These are phyloP conservation scores for Penicillium palitans DNA, from an alignment of 2,329 filamentous ascomycete genomes.

Conservation along the genomic window DNA sequence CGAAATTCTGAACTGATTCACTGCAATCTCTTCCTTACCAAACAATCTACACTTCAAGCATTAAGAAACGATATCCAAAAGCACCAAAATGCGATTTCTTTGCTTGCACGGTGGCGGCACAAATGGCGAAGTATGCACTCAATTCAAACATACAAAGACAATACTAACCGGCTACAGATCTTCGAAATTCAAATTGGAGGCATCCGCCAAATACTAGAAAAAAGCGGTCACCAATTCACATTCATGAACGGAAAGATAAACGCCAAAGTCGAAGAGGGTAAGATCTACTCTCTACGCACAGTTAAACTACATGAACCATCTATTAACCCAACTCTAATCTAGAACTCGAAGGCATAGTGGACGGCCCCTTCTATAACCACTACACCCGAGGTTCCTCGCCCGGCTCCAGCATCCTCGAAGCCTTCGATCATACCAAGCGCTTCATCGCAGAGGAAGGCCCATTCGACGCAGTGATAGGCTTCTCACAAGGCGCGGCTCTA, in stretches of 20 bases:
- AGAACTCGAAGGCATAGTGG: constrained; percentile 35
- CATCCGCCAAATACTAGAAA: constrained; percentile 28
- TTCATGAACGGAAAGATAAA: constrained; percentile 32
- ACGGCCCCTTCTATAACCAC: constrained; percentile 36
- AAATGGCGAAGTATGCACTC: constrained; percentile 30
- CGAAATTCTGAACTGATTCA: background rate
- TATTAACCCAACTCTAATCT: background rate
- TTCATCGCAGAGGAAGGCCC: constrained; percentile 30
- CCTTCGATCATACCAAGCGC: constrained; percentile 28
- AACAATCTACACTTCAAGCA: background rate
- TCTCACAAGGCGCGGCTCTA: constrained; percentile 35
- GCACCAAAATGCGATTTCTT: constrained; percentile 32
- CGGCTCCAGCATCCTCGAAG: constrained; percentile 24
- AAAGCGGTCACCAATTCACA: constrained; percentile 31
- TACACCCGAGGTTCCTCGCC: constrained; percentile 28
- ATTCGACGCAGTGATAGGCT: constrained; percentile 37
- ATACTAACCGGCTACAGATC: constrained; percentile 24
- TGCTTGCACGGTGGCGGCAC: constrained; percentile 37
- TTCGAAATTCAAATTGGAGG: constrained; percentile 39
- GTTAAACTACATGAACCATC: background rate
- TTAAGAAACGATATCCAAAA: background rate
- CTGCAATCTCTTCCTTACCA: background rate
- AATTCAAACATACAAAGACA: background rate
- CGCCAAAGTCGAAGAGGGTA: constrained; percentile 32
- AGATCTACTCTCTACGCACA: background rate